Percentiles rank a stretch among this genome's conserved stretches.
These are phyloP conservation scores for Marchantia polymorpha DNA, from an alignment of 225 moss, liverwort and hornwort genomes.

Conservation along the genomic window DNA sequence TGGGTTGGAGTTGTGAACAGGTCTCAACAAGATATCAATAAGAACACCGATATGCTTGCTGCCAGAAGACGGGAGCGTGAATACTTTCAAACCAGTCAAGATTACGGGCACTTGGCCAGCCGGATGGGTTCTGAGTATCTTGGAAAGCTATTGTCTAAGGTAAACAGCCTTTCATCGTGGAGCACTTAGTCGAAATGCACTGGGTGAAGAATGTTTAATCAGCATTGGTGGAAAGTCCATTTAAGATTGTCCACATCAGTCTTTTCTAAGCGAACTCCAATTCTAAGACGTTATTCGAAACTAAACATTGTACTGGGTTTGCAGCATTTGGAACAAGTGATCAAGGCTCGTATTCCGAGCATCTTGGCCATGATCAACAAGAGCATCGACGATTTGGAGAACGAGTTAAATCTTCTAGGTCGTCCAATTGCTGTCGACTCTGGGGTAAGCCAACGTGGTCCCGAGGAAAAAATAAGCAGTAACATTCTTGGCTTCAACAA, in stretches of 20 bases:
- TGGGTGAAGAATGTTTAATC: not conserved
- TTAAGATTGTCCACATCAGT: not conserved
- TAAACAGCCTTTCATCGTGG: not conserved
- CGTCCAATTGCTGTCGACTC: conserved; percentile 43
- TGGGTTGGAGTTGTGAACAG: conserved; percentile 55
- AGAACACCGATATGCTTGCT: conserved; percentile 48
- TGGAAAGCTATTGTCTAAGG: conserved; percentile 39
- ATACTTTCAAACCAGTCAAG: conserved; percentile 36
- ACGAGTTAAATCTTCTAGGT: conserved; percentile 42
- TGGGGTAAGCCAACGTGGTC: conserved; percentile 19
- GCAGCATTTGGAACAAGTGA: conserved; percentile 42
- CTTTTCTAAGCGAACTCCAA: not conserved
- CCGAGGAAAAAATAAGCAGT: no score
- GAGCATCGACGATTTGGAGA: conserved; percentile 44
- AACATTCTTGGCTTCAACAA: no score
- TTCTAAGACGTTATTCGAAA: not conserved
- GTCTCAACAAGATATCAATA: conserved; percentile 48
- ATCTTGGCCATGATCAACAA: conserved; percentile 46
- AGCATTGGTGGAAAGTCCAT: not conserved
- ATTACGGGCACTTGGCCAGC: conserved; percentile 34
- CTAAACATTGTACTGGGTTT: not conserved
- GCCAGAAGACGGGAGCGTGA: conserved; percentile 48
- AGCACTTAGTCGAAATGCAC: not conserved
- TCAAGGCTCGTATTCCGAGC: conserved; percentile 43
- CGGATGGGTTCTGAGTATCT: conserved; percentile 52